These are phyloP conservation scores for Neofusicoccum sp. DNA, from an alignment of 2,329 filamentous ascomycete genomes.

Conservation along the genomic window DNA sequence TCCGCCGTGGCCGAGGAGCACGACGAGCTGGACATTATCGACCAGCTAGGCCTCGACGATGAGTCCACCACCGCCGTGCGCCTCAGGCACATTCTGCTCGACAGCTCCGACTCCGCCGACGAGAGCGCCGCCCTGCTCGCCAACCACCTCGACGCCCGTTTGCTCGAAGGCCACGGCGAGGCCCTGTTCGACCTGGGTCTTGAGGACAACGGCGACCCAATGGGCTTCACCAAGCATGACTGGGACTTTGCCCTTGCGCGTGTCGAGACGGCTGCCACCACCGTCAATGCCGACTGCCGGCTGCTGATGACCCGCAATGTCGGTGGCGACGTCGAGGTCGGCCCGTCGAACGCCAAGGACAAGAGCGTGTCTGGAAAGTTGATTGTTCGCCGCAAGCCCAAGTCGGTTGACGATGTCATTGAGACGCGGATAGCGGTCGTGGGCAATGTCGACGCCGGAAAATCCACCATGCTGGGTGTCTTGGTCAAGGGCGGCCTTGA, in stretches of 20 bases:
- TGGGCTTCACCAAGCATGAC: conserved; percentile 70
- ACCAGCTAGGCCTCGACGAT: conserved; percentile 73
- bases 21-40: conserved; percentile 86
- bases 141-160: conserved; percentile 63
- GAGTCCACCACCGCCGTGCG: conserved; percentile 60
- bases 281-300: conserved; percentile 70
- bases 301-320: conserved; percentile 89
- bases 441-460: conserved; percentile 95
- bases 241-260: conserved; percentile 72
- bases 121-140: conserved; percentile 63
- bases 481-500: conserved; percentile 94
- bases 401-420: conserved; percentile 79
- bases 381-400: conserved; percentile 72
- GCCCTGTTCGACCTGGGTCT: conserved; percentile 87
- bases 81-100: conserved; percentile 74
- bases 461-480: conserved; percentile 93
- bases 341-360: conserved; percentile 63
- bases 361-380: conserved; percentile 81
- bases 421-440: conserved; percentile 96
- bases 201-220: conserved; percentile 83
- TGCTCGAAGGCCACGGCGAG: conserved; percentile 85
- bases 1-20: conserved; percentile 59
- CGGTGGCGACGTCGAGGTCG: conserved; percentile 71
- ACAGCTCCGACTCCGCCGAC: conserved; percentile 49
- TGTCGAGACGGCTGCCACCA: conserved; percentile 63